These are phyloP conservation scores for Ustilago sp. DNA, from an alignment of 1,284 basidiomycete genomes.

Conservation along the genomic window DNA sequence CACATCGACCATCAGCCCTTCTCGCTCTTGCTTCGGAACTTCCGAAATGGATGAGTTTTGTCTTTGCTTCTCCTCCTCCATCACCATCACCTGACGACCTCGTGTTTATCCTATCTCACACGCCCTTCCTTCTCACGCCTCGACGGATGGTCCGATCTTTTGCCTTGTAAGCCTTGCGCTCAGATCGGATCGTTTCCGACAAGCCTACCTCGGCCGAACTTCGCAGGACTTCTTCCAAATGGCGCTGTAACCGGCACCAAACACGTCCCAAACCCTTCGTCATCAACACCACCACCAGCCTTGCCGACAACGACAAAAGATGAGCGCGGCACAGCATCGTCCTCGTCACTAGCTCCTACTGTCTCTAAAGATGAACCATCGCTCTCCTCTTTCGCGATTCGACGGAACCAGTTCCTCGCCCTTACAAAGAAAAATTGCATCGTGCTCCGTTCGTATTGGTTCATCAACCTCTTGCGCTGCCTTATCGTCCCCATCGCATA, in stretches of 20 bases:
- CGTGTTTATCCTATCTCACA: not conserved
- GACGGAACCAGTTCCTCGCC: slow-evolving; percentile 32
- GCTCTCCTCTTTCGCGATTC: slow-evolving; percentile 29
- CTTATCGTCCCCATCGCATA: slow-evolving; percentile 78
- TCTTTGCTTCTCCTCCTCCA: not conserved
- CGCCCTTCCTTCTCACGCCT: not conserved
- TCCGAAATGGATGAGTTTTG: not conserved
- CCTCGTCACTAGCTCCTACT: slow-evolving; percentile 13
- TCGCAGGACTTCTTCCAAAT: slow-evolving; percentile 1
- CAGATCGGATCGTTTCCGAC: not conserved
- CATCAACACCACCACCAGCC: slow-evolving; percentile 14
- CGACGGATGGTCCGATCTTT: slow-evolving; percentile 8
- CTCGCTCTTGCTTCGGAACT: not conserved
- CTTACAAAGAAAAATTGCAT: slow-evolving; percentile 43
- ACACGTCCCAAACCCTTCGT: not conserved
- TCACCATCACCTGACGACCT: not conserved
- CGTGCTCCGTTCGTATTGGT: slow-evolving; percentile 35
- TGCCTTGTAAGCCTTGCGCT: not conserved
- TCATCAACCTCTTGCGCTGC: slow-evolving; percentile 77
- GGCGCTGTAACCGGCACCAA: not conserved
- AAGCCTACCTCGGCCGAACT: not conserved
- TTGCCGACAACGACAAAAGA: slow-evolving; percentile 19
- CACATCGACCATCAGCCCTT: slow-evolving; percentile 2
- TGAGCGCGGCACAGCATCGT: slow-evolving; percentile 3
- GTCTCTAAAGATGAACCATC: slow-evolving; percentile 6